Base-by-base conservation (phyloP, 768 basidiomycete species). In the Clavaria fumosa region DNA sequence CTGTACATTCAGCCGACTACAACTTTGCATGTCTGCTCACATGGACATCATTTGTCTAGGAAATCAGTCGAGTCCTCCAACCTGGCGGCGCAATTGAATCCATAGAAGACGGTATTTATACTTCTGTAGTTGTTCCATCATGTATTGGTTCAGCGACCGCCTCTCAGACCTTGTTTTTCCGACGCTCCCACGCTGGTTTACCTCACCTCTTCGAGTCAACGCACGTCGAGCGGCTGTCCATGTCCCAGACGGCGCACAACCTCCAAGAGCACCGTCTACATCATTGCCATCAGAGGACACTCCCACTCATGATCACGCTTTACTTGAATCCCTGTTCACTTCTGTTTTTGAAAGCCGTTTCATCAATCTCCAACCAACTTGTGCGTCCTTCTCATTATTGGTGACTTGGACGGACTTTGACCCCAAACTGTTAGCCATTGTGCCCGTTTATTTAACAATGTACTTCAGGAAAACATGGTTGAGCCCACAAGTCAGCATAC, bases 91-190 rank as follows among this genome's bases (percentile, higher is more conserved):
- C 72, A n/a, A 64, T 82, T 12, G 81, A 85, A 50, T 62, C 80
- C 11, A 58, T 75, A 21, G 81, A 84, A 57, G 75, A 82, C 51
- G 82, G 82, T 77, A 45, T 38, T 64, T 30, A 23, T 34, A n/a
- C n/a, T 19, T n/a, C n/a, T n/a, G n/a, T n/a, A n/a, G n/a, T n/a
- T n/a, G n/a, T n/a, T n/a, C n/a, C n/a, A n/a, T n/a, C n/a, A n/a
- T n/a, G n/a, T n/a, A n/a, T n/a, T n/a, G n/a, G n/a, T n/a, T n/a
- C n/a, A n/a, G n/a, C n/a, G n/a, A n/a, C n/a, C n/a, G n/a, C n/a
- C n/a, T n/a, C n/a, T n/a, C n/a, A 85, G 82, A 85, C 50, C 66
- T 80, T 20, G 56, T 81, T 31, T 85, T 85, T 50, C 82, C 82
- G n/a, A 58, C 57, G 3, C 64, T 85, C 24, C 80, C 82, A 15